These are phyloP conservation scores for Tulasnella sp. DNA, from an alignment of 768 basidiomycete species.

Conservation along the genomic window DNA sequence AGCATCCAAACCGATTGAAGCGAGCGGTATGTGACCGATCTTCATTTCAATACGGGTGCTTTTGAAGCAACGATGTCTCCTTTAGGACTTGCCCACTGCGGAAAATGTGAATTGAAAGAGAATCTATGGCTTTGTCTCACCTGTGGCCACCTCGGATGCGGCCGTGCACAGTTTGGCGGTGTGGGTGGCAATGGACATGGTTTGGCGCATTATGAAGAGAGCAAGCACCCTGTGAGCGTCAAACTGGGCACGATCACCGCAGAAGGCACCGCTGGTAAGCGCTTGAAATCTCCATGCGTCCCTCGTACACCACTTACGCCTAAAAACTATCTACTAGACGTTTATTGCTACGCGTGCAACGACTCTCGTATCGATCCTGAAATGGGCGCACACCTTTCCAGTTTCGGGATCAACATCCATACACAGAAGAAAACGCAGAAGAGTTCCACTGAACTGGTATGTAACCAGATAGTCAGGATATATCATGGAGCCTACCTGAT, in stretches of 20 bases:
- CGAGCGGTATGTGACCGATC: constrained; percentile 37
- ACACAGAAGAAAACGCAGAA: constrained; percentile 87
- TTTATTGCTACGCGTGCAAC: constrained; percentile 88
- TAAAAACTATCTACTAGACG: constrained; percentile 40
- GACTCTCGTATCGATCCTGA: constrained; percentile 73
- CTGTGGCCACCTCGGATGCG: constrained; percentile 85
- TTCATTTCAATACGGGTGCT: no score
- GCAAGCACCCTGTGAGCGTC: constrained; percentile 71
- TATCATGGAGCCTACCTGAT: background rate
- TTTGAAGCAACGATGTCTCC: background rate
- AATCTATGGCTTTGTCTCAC: constrained; percentile 95
- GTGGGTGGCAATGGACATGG: constrained; percentile 84
- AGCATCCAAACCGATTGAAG: constrained; percentile 38
- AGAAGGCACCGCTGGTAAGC: constrained; percentile 77
- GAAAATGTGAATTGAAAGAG: constrained; percentile 71
- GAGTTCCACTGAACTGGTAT: constrained; percentile 87
- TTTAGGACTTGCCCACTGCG: constrained; percentile 70
- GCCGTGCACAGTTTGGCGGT: constrained; percentile 74
- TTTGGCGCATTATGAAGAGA: constrained; percentile 59
- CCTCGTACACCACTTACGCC: background rate
- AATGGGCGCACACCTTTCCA: constrained; percentile 57
- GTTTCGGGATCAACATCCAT: constrained; percentile 80
- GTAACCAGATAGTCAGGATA: constrained; percentile 21
- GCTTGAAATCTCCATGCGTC: background rate
- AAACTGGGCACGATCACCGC: constrained; percentile 96